Conservation (phyloP, 352 stramenopile species). For the Pythium volutum region DNA sequence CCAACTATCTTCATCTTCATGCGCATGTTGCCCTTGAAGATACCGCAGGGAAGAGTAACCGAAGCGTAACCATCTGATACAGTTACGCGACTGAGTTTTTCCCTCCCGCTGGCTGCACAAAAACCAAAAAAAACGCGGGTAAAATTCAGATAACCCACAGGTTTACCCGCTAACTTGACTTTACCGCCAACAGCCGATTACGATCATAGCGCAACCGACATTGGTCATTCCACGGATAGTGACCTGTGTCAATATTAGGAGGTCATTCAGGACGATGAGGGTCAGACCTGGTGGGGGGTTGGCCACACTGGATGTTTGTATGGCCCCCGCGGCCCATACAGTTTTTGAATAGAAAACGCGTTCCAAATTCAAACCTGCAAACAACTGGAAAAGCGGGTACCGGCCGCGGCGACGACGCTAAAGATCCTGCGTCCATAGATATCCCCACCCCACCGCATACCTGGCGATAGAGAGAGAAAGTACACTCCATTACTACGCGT, state of each 20-base stretch:
- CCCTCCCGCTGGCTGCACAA: neutral
- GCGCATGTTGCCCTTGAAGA: too few species aligned
- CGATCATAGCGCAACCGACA: neutral
- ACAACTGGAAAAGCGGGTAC: conserved; percentile 29
- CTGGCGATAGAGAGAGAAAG: too few species aligned
- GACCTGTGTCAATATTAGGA: conserved; percentile 12
- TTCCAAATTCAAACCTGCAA: conserved; percentile 44
- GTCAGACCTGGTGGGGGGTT: conserved; percentile 11
- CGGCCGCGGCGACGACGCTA: neutral
- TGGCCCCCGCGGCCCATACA: conserved; percentile 24
- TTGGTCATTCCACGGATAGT: neutral
- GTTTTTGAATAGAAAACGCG: conserved; percentile 27
- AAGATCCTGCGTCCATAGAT: neutral
- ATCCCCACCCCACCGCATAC: too few species aligned
- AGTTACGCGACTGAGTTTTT: neutral
- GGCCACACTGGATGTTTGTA: conserved; percentile 34
- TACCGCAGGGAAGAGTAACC: neutral
- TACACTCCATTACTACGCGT: neutral
- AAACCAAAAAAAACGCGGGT: conserved; percentile 40
- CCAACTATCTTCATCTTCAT: too few species aligned
- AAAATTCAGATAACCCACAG: conserved; percentile 32
- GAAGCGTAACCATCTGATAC: neutral
- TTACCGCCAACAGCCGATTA: conserved; percentile 2
- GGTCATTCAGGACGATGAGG: neutral
- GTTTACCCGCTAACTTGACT: conserved; percentile 38